These are phyloP conservation scores for Vickermania ingenoplastis DNA, from an alignment of 208 protist genomes.

Conservation along the genomic window DNA sequence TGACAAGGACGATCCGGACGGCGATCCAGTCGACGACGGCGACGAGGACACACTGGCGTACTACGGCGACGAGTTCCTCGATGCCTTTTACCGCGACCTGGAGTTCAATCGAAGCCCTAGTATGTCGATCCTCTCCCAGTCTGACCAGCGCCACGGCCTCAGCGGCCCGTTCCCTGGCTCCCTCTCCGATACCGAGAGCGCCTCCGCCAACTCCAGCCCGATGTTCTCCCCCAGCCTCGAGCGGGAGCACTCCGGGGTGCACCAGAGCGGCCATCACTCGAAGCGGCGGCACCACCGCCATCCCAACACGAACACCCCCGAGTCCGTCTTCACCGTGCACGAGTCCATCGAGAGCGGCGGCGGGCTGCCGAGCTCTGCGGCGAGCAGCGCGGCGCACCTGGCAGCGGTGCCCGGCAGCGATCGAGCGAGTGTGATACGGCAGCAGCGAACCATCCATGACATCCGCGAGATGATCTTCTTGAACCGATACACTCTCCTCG, in stretches of 20 bases:
- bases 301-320: not conserved
- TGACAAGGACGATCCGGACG: slow-evolving; percentile 8
- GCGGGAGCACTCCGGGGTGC: not conserved
- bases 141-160: not conserved
- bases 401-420: no score
- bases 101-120: not conserved
- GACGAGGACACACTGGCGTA: not conserved
- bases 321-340: not conserved
- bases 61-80: slow-evolving; percentile 1
- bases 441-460: slow-evolving; percentile 38
- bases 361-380: not conserved
- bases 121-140: not conserved
- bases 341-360: not conserved
- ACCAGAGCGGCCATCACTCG: not conserved
- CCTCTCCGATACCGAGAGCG: not conserved
- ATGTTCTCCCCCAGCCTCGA: not conserved
- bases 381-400: slow-evolving; percentile 8
- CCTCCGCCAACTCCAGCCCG: not conserved
- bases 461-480: slow-evolving; percentile 65
- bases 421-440: slow-evolving; percentile 15
- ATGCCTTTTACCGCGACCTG: not conserved
- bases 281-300: not conserved
- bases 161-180: not conserved
- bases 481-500: slow-evolving; percentile 65
- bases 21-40: not conserved